phyloP scores from a whole-genome alignment of 2,329 filamentous ascomycete genomes.

The Fusarium penzigii region DNA sequence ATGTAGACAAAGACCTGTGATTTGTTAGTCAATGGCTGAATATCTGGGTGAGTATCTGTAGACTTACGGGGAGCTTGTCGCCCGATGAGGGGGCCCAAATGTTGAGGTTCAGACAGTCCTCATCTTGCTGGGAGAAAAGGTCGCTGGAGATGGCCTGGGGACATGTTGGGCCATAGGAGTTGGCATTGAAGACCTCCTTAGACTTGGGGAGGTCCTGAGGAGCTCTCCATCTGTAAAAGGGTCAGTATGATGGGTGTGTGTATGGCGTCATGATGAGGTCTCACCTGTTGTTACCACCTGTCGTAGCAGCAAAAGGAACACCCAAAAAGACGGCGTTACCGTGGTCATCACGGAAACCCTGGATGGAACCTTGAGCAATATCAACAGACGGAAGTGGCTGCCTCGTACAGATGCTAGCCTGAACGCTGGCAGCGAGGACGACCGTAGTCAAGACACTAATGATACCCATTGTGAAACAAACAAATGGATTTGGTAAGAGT shows the following conservation, averaged over 20 bases:
- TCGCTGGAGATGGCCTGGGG: slow-evolving; percentile 22
- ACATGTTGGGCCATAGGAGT: slow-evolving; percentile 24
- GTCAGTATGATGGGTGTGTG: slow-evolving; percentile 3
- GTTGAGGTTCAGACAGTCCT: slow-evolving; percentile 47
- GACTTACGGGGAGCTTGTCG: slow-evolving; percentile 30
- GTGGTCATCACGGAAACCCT: slow-evolving; percentile 38
- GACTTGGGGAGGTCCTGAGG: slow-evolving; percentile 21
- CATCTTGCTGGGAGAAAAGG: slow-evolving; percentile 26
- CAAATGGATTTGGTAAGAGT: too few relatives aligned
- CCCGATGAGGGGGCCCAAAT: slow-evolving; percentile 35
- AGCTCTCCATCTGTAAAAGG: slow-evolving; percentile 19
- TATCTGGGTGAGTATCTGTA: background rate
- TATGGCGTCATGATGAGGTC: background rate
- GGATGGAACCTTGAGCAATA: slow-evolving; percentile 33
- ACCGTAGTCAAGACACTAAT: too few relatives aligned
- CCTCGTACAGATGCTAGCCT: background rate
- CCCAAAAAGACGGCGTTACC: slow-evolving; percentile 39
- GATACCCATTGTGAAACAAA: too few relatives aligned
- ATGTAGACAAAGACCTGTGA: slow-evolving; percentile 40
- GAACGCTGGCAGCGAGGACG: too few relatives aligned
- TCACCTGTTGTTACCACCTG: slow-evolving; percentile 39
- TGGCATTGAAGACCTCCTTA: slow-evolving; percentile 10
- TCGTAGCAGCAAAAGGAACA: slow-evolving; percentile 41
- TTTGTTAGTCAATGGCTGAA: background rate
- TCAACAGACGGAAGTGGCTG: slow-evolving; percentile 9